Evolutionary conservation across 441 rosid genomes (phyloP), one percentile per base, ranked within the genome.

Genomic region (Croton setiger): DNA sequence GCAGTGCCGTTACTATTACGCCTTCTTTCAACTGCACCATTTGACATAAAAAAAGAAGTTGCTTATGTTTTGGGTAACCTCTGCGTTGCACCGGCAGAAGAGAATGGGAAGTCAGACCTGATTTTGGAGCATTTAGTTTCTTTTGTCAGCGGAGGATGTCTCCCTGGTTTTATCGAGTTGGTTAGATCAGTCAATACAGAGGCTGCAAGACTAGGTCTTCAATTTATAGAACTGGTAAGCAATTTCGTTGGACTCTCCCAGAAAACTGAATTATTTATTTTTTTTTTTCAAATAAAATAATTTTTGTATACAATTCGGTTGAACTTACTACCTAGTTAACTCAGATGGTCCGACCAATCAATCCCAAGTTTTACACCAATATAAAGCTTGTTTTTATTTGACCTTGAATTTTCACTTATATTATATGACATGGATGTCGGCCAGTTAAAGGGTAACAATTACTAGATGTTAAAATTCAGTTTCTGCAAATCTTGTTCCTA

Each of bases 31-130:
- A 80, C 89, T 4, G 88, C 97, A 48, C 94, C 94, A 10, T 92
- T 92, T 70, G 99, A 95, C 61, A 81, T 90, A 74, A 85, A 87
- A 65, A 95, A 88, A 80, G 99, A 92, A 86, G 93, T 86, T 36
- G 97, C 99, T 31, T 90, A 92, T 52, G 96, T 85, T 68, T 83
- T 94, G 76, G 99, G 98, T 18, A 94, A 92, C 78, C 89, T 94
- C 37, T 94, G 98, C 71, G 96, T 94, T 64, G 90, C 87, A 61
- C 90, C 96, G 44, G 71, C 79, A 13, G 90, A 82, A 66, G 89
- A 85, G 45, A 85, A 78, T 51, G 80, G 82, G 52, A 85, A 86
- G 80, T 92, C 93, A 69, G 78, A 77, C 64, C 83, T 92, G 64
- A 86, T 95, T 48, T 75, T 75, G 64, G 94, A 86, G 60, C 93